Percentiles rank a stretch among this genome's conserved stretches.
Evolutionary conservation across 345 rosid species (phyloP).

Genomic region (Psidium guajava): DNA sequence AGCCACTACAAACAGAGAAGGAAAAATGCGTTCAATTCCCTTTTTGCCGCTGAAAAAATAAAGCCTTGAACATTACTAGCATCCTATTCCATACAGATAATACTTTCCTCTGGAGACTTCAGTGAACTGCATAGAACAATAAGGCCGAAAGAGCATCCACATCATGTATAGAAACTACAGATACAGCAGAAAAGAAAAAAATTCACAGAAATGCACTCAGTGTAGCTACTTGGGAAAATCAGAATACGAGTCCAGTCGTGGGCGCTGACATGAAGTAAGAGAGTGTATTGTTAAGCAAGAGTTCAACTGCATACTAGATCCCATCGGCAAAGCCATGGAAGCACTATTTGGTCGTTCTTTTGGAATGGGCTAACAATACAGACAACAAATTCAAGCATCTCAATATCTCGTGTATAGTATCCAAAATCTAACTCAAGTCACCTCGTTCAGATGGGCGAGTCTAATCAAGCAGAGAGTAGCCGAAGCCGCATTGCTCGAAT

Average conservation of each 20-base stretch:
- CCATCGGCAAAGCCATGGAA: background rate
- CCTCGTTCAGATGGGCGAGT: conserved; percentile 61
- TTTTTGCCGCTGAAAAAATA: background rate
- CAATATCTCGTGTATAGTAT: background rate
- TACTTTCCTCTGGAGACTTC: background rate
- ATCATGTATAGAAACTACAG: background rate
- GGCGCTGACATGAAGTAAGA: background rate
- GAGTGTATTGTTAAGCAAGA: background rate
- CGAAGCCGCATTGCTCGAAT: conserved; percentile 58
- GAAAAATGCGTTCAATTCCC: background rate
- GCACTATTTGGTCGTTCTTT: background rate
- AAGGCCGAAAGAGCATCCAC: background rate
- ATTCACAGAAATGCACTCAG: background rate
- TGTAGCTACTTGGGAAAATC: background rate
- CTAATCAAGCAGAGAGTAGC: conserved; percentile 65
- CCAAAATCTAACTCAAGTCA: conserved; percentile 1
- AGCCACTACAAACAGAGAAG: background rate
- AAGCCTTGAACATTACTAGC: background rate
- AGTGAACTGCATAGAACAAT: background rate
- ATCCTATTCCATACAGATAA: background rate
- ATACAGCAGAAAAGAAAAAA: background rate
- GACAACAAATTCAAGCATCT: background rate
- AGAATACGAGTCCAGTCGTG: background rate
- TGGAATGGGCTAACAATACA: background rate
- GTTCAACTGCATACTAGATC: background rate